phyloP scores from a whole-genome alignment of 352 stramenopile genomes.

The Phytophthora uliginosa region DNA sequence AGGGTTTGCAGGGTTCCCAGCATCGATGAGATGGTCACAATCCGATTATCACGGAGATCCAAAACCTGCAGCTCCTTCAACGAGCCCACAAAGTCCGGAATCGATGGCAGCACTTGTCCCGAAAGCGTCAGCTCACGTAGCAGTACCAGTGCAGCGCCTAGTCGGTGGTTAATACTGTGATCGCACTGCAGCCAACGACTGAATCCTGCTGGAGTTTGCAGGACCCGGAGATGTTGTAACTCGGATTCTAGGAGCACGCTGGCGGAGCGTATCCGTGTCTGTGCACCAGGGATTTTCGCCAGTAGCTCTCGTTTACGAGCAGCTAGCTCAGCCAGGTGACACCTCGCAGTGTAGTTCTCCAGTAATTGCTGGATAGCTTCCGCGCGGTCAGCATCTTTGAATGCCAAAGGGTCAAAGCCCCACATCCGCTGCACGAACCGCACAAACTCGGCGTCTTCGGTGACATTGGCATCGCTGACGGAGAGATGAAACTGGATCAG shows the following conservation, averaged over 20 bases:
- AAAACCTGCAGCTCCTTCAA: slow-evolving; percentile 38
- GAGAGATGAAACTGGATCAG: slow-evolving; percentile 61
- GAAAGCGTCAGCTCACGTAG: slow-evolving; percentile 27
- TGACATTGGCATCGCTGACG: slow-evolving; percentile 55
- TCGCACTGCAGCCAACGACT: slow-evolving; percentile 33
- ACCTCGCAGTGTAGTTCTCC: slow-evolving; percentile 47
- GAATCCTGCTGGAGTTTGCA: slow-evolving; percentile 33
- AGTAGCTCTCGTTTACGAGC: slow-evolving; percentile 40
- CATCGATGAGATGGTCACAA: slow-evolving; percentile 25
- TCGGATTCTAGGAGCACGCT: slow-evolving; percentile 23
- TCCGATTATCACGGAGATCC: slow-evolving; percentile 41
- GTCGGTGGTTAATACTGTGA: slow-evolving; percentile 19
- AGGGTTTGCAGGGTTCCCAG: slow-evolving; percentile 35
- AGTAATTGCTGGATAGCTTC: slow-evolving; percentile 34
- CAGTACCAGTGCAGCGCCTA: slow-evolving; percentile 16
- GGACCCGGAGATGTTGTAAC: slow-evolving; percentile 28
- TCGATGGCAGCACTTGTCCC: slow-evolving; percentile 19
- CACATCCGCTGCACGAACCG: slow-evolving; percentile 71
- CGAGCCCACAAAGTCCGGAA: slow-evolving; percentile 29
- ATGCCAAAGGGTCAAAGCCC: slow-evolving; percentile 48
- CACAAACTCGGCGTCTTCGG: slow-evolving; percentile 73
- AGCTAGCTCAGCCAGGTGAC: slow-evolving; percentile 24
- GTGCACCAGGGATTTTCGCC: slow-evolving; percentile 32
- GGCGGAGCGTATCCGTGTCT: slow-evolving; percentile 29
- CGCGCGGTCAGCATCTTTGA: slow-evolving; percentile 41